A percentile compares a stretch with the other conserved stretches of the same genome.
phyloP scores from a whole-genome alignment of 2,329 filamentous ascomycete species.

The Geoglossum cookeanum region DNA sequence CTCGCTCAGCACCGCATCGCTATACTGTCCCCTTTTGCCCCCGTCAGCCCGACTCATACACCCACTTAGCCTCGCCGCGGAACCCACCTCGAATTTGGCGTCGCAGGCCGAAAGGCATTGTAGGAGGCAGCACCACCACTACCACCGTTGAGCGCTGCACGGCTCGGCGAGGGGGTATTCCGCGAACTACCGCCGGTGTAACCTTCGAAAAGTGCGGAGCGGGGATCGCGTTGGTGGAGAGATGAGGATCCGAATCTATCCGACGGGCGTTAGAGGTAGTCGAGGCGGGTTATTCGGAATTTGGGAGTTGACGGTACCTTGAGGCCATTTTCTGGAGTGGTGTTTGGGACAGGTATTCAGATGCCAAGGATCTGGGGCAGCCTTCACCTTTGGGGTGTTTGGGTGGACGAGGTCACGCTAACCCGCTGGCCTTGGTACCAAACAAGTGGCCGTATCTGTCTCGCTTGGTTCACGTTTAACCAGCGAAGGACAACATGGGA shows the following conservation, averaged over 20 bases:
- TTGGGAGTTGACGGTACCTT: neutral
- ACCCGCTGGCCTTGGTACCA: neutral
- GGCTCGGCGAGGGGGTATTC: slow-evolving; percentile 15
- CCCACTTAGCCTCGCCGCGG: slow-evolving; percentile 6
- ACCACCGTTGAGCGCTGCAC: slow-evolving; percentile 10
- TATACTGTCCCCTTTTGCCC: slow-evolving; percentile 60
- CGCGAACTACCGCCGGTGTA: slow-evolving; percentile 30
- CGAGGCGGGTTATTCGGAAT: neutral
- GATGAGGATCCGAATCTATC: slow-evolving; percentile 45
- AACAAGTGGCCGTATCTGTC: neutral
- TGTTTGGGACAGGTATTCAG: slow-evolving; percentile 1
- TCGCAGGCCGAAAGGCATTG: slow-evolving; percentile 39
- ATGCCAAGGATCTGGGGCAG: neutral
- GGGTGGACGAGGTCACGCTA: neutral
- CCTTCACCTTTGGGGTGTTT: neutral
- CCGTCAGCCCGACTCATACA: slow-evolving; percentile 12
- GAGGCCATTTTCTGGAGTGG: slow-evolving; percentile 4
- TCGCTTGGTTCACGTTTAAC: neutral
- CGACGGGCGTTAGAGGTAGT: neutral
- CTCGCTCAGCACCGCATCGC: slow-evolving; percentile 75
- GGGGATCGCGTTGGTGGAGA: slow-evolving; percentile 54
- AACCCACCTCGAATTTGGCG: slow-evolving; percentile 47
- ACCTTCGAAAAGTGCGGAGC: slow-evolving; percentile 56
- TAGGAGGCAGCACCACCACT: slow-evolving; percentile 15
- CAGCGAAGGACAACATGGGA: neutral